phyloP scores from a whole-genome alignment of 208 protist species.

The Wallacemonas rigidus region DNA sequence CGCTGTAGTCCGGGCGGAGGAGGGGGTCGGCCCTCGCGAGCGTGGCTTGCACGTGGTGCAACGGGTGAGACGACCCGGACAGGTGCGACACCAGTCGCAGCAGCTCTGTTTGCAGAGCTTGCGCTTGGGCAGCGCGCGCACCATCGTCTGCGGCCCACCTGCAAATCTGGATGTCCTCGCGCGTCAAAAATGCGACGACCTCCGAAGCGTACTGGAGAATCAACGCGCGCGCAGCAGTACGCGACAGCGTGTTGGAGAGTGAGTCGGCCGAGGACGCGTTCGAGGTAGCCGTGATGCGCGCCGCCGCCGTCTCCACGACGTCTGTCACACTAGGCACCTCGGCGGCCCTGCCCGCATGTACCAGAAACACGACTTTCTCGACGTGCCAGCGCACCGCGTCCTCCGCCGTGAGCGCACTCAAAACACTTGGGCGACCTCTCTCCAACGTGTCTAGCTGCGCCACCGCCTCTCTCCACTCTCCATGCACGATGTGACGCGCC shows the following conservation, averaged over 20 bases:
- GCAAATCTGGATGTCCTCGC: conserved; percentile 1
- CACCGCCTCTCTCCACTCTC: conserved; percentile 23
- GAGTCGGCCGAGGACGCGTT: background rate
- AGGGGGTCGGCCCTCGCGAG: conserved; percentile 1
- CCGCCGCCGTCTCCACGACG: background rate
- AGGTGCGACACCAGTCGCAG: background rate
- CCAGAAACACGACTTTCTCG: conserved; percentile 25
- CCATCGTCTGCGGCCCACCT: background rate
- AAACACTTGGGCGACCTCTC: background rate
- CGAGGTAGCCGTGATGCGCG: background rate
- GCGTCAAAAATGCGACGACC: background rate
- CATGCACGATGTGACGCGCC: conserved; percentile 26
- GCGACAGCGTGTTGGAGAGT: background rate
- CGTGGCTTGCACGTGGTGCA: background rate
- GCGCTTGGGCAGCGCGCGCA: background rate
- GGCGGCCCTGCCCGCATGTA: conserved; percentile 13
- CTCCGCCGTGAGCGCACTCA: conserved; percentile 6
- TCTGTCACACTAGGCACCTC: conserved; percentile 16
- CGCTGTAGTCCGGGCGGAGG: conserved; percentile 3
- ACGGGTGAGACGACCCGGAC: background rate
- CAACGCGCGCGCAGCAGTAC: background rate
- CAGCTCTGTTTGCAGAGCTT: background rate
- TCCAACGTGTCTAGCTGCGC: conserved; percentile 18
- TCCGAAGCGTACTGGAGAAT: background rate
- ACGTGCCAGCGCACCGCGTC: conserved; percentile 27